A percentile compares a stretch with the other conserved stretches of the same genome.
These are phyloP conservation scores for Colletotrichum simmondsii DNA, from an alignment of 2,329 filamentous ascomycete genomes.

Conservation along the genomic window DNA sequence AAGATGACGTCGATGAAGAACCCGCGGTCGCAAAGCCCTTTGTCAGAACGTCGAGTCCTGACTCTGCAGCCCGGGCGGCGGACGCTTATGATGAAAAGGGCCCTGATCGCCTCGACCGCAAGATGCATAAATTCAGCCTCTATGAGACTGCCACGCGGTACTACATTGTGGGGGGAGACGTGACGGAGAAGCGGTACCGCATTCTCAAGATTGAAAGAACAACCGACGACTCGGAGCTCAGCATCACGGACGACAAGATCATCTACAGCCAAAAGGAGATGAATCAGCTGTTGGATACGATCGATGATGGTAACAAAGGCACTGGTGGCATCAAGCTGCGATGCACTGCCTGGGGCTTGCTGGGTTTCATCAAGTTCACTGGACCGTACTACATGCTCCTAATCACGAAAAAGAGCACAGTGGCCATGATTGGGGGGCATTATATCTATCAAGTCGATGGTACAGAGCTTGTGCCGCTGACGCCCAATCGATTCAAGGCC, in stretches of 20 bases:
- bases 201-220: slow-evolving; percentile 96
- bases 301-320: slow-evolving; percentile 93
- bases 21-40: slow-evolving; percentile 68
- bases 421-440: slow-evolving; percentile 95
- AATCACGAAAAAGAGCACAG: slow-evolving; percentile 94
- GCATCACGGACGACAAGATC: slow-evolving; percentile 92
- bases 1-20: slow-evolving; percentile 69
- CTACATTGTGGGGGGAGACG: slow-evolving; percentile 93
- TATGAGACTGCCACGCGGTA: slow-evolving; percentile 95
- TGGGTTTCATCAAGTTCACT: slow-evolving; percentile 97
- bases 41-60: slow-evolving; percentile 64
- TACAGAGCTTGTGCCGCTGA: slow-evolving; percentile 90
- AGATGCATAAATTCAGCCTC: slow-evolving; percentile 97
- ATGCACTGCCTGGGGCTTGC: slow-evolving; percentile 90
- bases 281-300: slow-evolving; percentile 90
- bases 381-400: slow-evolving; percentile 97
- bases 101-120: slow-evolving; percentile 57
- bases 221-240: slow-evolving; percentile 77
- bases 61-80: slow-evolving; percentile 46
- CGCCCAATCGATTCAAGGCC: slow-evolving; percentile 79
- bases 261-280: slow-evolving; percentile 94
- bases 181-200: slow-evolving; percentile 87
- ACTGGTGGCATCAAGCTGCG: slow-evolving; percentile 91
- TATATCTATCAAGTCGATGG: slow-evolving; percentile 96
- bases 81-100: slow-evolving; percentile 47